Conservation (phyloP, 768 basidiomycete genomes). For the Macrolepiota fuliginosa region DNA sequence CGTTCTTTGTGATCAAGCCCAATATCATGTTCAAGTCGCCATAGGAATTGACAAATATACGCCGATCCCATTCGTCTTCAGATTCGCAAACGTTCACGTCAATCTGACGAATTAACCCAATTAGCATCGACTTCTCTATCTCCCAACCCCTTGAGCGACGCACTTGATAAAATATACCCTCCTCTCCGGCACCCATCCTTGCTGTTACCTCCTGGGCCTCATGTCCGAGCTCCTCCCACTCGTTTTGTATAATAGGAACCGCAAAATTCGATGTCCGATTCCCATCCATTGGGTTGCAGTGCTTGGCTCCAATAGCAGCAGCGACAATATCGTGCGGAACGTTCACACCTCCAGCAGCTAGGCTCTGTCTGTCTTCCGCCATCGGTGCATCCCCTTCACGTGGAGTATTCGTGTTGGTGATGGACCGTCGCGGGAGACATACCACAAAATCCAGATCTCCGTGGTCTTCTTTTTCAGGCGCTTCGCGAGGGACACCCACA, state of each 20-base stretch:
- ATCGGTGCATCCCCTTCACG: background rate
- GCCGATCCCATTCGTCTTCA: constrained; percentile 46
- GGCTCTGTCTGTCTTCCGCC: background rate
- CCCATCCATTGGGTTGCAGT: constrained; percentile 45
- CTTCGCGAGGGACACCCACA: constrained; percentile 58
- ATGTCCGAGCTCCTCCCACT: constrained; percentile 34
- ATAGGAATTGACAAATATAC: constrained; percentile 58
- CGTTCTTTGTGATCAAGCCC: constrained; percentile 49
- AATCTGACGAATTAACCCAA: constrained; percentile 33
- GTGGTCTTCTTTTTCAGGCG: constrained; percentile 61
- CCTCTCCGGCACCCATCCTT: constrained; percentile 21
- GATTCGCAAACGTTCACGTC: constrained; percentile 61
- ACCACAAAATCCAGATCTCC: constrained; percentile 75
- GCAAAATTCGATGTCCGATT: constrained; percentile 67
- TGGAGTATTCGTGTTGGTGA: background rate
- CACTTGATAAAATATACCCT: constrained; percentile 43
- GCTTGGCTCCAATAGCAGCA: constrained; percentile 42
- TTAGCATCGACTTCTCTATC: background rate
- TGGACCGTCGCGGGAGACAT: constrained; percentile 31
- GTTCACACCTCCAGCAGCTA: constrained; percentile 8
- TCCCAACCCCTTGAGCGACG: background rate
- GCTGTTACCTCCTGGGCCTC: constrained; percentile 26
- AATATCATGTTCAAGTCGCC: constrained; percentile 76
- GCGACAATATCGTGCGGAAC: constrained; percentile 36
- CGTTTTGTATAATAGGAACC: constrained; percentile 36